A percentile compares a stretch with the other conserved stretches of the same genome.
Conservation (phyloP, 1,139 yeast species). For the Blastobotrys malaysiensis region DNA sequence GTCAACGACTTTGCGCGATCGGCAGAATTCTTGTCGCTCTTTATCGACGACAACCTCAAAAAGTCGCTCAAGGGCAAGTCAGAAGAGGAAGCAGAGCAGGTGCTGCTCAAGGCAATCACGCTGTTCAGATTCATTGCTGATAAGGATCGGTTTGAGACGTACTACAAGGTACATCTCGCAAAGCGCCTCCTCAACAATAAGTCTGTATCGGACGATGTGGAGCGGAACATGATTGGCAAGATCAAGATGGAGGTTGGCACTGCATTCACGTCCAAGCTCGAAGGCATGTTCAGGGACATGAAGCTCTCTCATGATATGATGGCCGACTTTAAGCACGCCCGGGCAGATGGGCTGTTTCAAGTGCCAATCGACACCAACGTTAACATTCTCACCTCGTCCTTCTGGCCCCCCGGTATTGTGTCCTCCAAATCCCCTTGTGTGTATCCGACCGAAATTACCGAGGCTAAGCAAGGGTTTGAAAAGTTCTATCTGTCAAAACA, state of each 20-base stretch:
- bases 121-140: constrained; percentile 70
- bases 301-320: constrained; percentile 59
- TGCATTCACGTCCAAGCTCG: constrained; percentile 71
- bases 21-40: constrained; percentile 69
- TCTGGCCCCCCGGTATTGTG: constrained; percentile 55
- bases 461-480: constrained; percentile 40
- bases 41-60: constrained; percentile 66
- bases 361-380: constrained; percentile 42
- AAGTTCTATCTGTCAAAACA: constrained; percentile 55
- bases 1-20: constrained; percentile 55
- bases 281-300: constrained; percentile 84
- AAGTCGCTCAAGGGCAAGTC: constrained; percentile 50
- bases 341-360: constrained; percentile 12
- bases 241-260: constrained; percentile 77
- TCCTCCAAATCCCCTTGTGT: constrained; percentile 48
- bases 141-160: constrained; percentile 81
- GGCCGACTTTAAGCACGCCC: constrained; percentile 35
- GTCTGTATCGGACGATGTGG: constrained; percentile 56
- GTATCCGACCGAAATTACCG: constrained; percentile 46
- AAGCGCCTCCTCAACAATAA: constrained; percentile 60
- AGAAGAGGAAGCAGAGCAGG: constrained; percentile 49
- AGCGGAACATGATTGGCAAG: constrained; percentile 62
- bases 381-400: constrained; percentile 50
- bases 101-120: constrained; percentile 51
- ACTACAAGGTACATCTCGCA: constrained; percentile 85